Conservation (phyloP, 345 rosid genomes). For the Tarenaya hassleriana region DNA sequence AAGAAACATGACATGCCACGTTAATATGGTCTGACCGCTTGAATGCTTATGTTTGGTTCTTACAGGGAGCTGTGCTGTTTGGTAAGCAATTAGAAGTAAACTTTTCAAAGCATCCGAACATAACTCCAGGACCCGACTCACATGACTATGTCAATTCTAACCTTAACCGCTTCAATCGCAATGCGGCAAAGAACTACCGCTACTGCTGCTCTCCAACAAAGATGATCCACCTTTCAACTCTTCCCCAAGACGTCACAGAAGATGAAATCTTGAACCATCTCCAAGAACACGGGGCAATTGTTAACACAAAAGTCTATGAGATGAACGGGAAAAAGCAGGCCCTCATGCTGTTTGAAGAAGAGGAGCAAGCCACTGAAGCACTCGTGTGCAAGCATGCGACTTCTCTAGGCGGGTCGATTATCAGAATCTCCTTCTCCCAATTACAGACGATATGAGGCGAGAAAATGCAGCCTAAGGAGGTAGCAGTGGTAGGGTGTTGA, state of each 20-base stretch:
- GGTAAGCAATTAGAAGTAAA: conserved; percentile 92
- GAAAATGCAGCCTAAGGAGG: too few species aligned
- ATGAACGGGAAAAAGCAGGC: conserved; percentile 96
- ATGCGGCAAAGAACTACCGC: conserved; percentile 93
- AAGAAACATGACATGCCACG: not conserved
- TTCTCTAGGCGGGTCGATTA: conserved; percentile 65
- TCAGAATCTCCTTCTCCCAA: conserved; percentile 97
- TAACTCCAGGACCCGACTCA: conserved; percentile 85
- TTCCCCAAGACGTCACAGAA: conserved; percentile 80
- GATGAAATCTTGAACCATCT: conserved; percentile 71
- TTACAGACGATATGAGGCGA: conserved; percentile 46
- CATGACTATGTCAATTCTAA: conserved; percentile 74
- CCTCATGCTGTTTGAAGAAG: conserved; percentile 66
- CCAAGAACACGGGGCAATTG: conserved; percentile 67
- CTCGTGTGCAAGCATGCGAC: conserved; percentile 92
- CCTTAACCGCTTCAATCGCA: conserved; percentile 94
- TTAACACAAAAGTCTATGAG: conserved; percentile 75
- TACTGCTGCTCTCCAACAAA: conserved; percentile 98
- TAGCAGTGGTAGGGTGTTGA: too few species aligned
- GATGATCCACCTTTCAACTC: conserved; percentile 87
- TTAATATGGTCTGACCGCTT: not conserved
- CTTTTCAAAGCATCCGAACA: conserved; percentile 81
- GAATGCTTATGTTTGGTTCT: not conserved
- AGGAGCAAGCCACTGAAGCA: conserved; percentile 92
- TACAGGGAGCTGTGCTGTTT: conserved; percentile 84